phyloP scores from a whole-genome alignment of 1,139 yeast species.

The Blastobotrys ciferrii region DNA sequence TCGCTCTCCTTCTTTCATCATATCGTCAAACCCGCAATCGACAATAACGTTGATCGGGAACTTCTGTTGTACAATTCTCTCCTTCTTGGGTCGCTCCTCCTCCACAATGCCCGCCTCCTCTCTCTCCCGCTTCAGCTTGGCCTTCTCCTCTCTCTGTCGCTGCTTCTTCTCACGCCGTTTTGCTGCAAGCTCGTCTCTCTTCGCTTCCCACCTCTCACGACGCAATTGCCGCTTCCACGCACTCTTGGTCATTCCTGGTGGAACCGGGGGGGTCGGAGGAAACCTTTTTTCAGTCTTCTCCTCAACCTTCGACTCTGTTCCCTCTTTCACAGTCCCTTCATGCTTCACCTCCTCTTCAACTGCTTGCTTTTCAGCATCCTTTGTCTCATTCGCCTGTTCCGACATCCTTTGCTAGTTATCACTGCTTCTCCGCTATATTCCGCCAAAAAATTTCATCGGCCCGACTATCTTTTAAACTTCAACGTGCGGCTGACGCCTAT shows the following conservation, averaged over 20 bases:
- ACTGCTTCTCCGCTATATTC: background rate
- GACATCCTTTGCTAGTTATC: background rate
- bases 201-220: constrained; percentile 59
- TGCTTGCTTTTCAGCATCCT: background rate
- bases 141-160: constrained; percentile 32
- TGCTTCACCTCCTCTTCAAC: background rate
- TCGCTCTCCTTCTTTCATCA: constrained; percentile 78
- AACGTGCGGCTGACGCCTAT: too few relatives aligned
- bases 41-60: constrained; percentile 46
- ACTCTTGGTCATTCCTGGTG: constrained; percentile 81
- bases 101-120: constrained; percentile 15
- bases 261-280: constrained; percentile 41
- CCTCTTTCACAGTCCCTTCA: background rate
- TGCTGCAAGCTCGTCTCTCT: constrained; percentile 54
- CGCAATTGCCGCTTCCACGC: constrained; percentile 76
- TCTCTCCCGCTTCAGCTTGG: constrained; percentile 32
- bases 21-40: constrained; percentile 88
- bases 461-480: too few relatives aligned
- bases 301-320: constrained; percentile 3
- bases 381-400: background rate
- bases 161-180: constrained; percentile 52
- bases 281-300: constrained; percentile 6
- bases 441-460: too few relatives aligned
- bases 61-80: constrained; percentile 16
- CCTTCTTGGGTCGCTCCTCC: constrained; percentile 7